Conservation (phyloP, 345 rosid genomes). For the Arabis alpina region DNA sequence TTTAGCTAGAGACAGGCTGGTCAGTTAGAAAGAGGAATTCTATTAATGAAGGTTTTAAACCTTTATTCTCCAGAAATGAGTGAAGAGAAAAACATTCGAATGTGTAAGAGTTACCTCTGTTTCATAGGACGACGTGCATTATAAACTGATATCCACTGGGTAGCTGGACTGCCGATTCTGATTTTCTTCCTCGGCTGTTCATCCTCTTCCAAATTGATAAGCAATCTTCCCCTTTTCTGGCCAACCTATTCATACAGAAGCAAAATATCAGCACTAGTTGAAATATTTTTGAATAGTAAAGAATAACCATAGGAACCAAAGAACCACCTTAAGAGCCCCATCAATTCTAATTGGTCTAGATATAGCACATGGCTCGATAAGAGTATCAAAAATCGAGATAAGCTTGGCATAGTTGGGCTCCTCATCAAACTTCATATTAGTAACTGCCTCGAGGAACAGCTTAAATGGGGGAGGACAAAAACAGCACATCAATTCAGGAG, state of each 20-base stretch:
- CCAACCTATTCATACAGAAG: constrained; percentile 59
- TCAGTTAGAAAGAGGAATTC: neutral
- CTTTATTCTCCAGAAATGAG: constrained; percentile 8
- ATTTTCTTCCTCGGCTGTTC: constrained; percentile 90
- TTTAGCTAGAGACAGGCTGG: constrained; percentile 1
- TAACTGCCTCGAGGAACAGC: constrained; percentile 86
- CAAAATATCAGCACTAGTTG: constrained; percentile 20
- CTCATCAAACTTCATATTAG: constrained; percentile 91
- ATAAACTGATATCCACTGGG: constrained; percentile 93
- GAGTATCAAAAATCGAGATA: constrained; percentile 73
- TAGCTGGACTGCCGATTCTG: constrained; percentile 86
- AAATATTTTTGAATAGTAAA: neutral
- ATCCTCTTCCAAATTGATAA: constrained; percentile 82
- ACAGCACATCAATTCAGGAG: constrained; percentile 90
- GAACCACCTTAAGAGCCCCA: constrained; percentile 87
- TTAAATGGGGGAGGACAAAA: constrained; percentile 86
- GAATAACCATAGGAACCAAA: constrained; percentile 20
- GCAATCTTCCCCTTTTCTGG: constrained; percentile 77
- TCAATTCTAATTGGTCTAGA: constrained; percentile 90
- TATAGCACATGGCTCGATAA: constrained; percentile 68
- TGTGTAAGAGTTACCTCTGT: constrained; percentile 62
- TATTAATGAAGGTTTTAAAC: constrained; percentile 6
- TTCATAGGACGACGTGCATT: constrained; percentile 95
- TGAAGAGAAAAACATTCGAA: neutral
- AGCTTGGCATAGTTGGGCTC: constrained; percentile 93